Evolutionary conservation across 176 grass and related monocot species (phyloP).

Genomic region (Triticum timopheevii): DNA sequence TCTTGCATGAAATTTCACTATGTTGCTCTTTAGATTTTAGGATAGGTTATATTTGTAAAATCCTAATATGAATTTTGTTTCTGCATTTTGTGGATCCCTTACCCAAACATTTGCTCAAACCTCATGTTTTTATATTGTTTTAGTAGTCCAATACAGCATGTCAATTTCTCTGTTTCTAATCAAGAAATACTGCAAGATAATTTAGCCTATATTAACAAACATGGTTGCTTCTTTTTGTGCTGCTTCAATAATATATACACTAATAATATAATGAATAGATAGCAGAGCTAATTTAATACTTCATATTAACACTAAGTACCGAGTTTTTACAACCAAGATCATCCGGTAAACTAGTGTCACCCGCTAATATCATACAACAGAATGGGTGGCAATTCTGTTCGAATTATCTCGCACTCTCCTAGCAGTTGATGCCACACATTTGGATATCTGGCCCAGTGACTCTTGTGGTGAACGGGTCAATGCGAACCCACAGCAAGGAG

Average conservation of each 20-base stretch:
- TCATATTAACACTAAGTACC: slow-evolving; percentile 31
- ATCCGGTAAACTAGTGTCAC: slow-evolving; percentile 14
- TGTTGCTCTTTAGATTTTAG: neutral
- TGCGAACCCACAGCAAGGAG: slow-evolving; percentile 79
- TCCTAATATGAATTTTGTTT: neutral
- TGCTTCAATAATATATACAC: neutral
- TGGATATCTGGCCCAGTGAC: slow-evolving; percentile 50
- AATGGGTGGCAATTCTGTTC: neutral
- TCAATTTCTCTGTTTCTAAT: too few species aligned
- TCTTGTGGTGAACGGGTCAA: slow-evolving; percentile 75
- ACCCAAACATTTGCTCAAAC: too few species aligned
- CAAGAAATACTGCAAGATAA: too few species aligned
- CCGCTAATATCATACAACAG: slow-evolving; percentile 34
- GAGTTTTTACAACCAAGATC: slow-evolving; percentile 7
- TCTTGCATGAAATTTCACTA: neutral
- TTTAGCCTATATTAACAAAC: too few species aligned
- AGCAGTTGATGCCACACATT: slow-evolving; percentile 79
- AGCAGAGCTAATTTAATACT: neutral
- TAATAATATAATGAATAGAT: neutral
- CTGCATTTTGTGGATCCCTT: too few species aligned
- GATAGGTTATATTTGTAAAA: neutral
- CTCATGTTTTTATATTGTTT: too few species aligned
- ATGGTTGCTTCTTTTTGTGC: too few species aligned
- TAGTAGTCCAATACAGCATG: too few species aligned
- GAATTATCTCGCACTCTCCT: slow-evolving; percentile 18